Conservation (phyloP, 1,139 yeast genomes). For the Suhomyces bribrorum region DNA sequence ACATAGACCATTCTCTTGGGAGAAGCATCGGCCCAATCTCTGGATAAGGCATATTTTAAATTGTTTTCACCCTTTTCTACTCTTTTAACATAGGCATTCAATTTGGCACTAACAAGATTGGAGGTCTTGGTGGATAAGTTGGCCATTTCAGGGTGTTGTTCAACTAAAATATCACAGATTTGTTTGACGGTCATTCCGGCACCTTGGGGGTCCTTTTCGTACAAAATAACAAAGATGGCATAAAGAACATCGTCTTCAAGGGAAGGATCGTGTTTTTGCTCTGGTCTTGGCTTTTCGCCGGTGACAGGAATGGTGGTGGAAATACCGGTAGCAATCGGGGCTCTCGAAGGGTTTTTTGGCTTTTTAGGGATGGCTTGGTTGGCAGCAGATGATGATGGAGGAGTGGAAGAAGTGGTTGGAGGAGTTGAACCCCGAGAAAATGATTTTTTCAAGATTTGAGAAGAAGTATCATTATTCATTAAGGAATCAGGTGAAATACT, state of each 20-base stretch:
- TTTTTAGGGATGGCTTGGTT: slow-evolving; percentile 26
- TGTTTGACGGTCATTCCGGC: slow-evolving; percentile 85
- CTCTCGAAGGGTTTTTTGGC: slow-evolving; percentile 38
- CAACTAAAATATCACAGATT: slow-evolving; percentile 71
- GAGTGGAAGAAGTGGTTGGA: slow-evolving; percentile 20
- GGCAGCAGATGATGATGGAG: slow-evolving; percentile 13
- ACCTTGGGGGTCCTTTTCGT: slow-evolving; percentile 65
- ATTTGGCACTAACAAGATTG: slow-evolving; percentile 74
- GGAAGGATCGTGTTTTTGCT: slow-evolving; percentile 57
- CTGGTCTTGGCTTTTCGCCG: slow-evolving; percentile 76
- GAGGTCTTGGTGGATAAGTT: slow-evolving; percentile 78
- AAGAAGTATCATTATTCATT: slow-evolving; percentile 28
- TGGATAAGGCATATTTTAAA: slow-evolving; percentile 68
- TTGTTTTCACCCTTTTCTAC: slow-evolving; percentile 79
- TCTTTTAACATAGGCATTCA: slow-evolving; percentile 80
- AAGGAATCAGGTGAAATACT: slow-evolving; percentile 49
- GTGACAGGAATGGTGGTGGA: slow-evolving; percentile 79
- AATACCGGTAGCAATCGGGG: slow-evolving; percentile 67
- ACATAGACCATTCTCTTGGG: slow-evolving; percentile 88
- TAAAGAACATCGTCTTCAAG: slow-evolving; percentile 74
- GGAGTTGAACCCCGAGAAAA: slow-evolving; percentile 17
- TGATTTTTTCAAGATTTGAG: slow-evolving; percentile 17
- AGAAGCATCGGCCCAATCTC: slow-evolving; percentile 89
- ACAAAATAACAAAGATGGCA: slow-evolving; percentile 71
- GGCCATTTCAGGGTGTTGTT: slow-evolving; percentile 80